Percentiles rank a stretch among this genome's conserved stretches.
Conservation (phyloP, 148 eudicot species). For the Dysphania ambrosioides region DNA sequence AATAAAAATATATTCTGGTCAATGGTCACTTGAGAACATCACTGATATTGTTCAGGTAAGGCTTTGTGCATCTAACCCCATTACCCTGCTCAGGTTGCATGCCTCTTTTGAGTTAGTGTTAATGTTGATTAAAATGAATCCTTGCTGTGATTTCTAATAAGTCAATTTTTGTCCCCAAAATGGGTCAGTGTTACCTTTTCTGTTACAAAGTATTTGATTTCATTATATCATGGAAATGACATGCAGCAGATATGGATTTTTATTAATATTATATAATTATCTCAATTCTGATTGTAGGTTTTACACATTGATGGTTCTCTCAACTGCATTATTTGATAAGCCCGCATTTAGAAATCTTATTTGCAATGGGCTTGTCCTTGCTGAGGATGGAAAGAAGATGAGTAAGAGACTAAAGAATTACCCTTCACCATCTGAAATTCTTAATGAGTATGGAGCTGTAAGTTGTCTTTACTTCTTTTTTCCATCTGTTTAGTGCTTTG, state of each 20-base stretch:
- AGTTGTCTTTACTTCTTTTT: slow-evolving; percentile 24
- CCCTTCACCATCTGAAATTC: slow-evolving; percentile 74
- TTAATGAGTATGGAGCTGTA: slow-evolving; percentile 92
- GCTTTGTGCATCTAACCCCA: neutral
- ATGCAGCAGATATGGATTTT: neutral
- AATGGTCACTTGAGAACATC: neutral
- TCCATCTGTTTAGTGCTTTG: neutral
- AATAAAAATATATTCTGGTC: neutral
- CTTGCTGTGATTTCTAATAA: neutral
- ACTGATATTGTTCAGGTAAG: neutral
- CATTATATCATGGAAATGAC: neutral
- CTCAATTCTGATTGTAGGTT: slow-evolving; percentile 47
- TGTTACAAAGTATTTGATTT: neutral
- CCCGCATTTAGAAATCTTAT: slow-evolving; percentile 95
- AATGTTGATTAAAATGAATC: neutral
- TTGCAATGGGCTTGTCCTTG: slow-evolving; percentile 97
- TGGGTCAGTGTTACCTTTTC: neutral
- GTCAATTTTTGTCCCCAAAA: neutral
- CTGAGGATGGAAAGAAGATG: slow-evolving; percentile 99
- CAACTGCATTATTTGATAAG: slow-evolving; percentile 88
- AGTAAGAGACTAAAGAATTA: slow-evolving; percentile 89
- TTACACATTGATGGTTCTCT: slow-evolving; percentile 95
- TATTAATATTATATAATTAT: too few relatives aligned
- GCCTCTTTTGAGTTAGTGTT: neutral
- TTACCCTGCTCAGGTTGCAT: neutral